Evolutionary conservation across 768 basidiomycete species (phyloP), one percentile per base, ranked within the genome.

Genomic region (Galerina marginata): DNA sequence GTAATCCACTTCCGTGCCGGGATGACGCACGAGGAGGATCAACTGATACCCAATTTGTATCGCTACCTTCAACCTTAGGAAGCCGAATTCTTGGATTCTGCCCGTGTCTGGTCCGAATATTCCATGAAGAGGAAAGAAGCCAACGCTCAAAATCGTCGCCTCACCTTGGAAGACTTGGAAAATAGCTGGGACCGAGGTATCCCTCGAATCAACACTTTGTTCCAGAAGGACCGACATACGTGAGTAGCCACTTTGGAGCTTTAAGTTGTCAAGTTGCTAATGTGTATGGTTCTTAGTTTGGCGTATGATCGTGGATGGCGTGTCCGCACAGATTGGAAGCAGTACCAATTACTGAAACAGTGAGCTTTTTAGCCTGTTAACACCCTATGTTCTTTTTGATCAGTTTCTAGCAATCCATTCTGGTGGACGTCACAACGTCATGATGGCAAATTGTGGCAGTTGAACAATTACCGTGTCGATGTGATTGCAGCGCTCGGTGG

Each of bases 241-340:
- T 91, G 68, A 69, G 86, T 78, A 54, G n/a, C 4, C 6, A 39
- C 14, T 23, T 14, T 20, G 51, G 45, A 12, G 15, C 14, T 50
- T 47, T 10, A 39, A 26, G n/a, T 6, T 50, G 54, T 15, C 20
- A 12, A 26, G 15, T 12, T 23, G 12, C 11, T 53, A 42, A 62
- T 64, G 59, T 38, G 62, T 33, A 49, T 55, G 39, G 57, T 23
- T 58, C 57, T n/a, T 67, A 92, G 90, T 26, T 76, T 99, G 70
- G 97, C 97, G 0, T 99, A 98, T 73, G 97, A 99, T 75, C 96
- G 96, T 74, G 96, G 97, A 67, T 98, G 96, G 96, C 92, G 96
- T 81, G 93, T 96, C 40, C 88, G 96, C 47, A 96, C 93, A 15
- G 93, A 97, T 75, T 99, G 94, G 93, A 97, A 98, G 75, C 95